Percentiles rank a stretch among this genome's conserved stretches.
phyloP scores from a whole-genome alignment of 352 stramenopile species.

The Ochromonadaceae sp. region DNA sequence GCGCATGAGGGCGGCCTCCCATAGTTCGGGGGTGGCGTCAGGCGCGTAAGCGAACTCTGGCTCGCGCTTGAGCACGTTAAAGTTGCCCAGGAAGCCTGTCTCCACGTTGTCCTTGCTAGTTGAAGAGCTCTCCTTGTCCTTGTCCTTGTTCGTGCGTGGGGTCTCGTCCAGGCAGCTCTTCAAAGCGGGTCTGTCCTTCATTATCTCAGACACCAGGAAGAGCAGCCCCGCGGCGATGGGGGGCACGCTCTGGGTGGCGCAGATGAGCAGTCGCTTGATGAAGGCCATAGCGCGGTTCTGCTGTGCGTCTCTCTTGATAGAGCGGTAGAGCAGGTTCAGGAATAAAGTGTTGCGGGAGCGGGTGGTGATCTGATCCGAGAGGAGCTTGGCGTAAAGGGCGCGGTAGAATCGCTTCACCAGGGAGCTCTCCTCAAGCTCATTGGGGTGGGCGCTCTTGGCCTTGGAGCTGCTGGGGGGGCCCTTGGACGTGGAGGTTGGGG shows the following conservation, averaged over 20 bases:
- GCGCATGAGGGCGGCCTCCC: conserved; percentile 73
- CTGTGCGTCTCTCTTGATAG: conserved; percentile 81
- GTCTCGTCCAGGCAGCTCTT: background rate
- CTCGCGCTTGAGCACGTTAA: conserved; percentile 45
- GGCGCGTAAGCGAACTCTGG: conserved; percentile 34
- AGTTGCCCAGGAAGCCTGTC: conserved; percentile 18
- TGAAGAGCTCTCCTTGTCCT: too few species aligned
- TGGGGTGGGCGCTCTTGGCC: conserved; percentile 22
- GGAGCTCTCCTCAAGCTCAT: conserved; percentile 13
- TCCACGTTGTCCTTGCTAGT: too few species aligned
- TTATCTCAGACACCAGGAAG: conserved; percentile 84
- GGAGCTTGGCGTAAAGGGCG: conserved; percentile 85
- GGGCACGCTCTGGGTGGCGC: conserved; percentile 50
- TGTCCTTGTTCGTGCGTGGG: too few species aligned
- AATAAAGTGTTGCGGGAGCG: conserved; percentile 88
- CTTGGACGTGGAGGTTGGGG: conserved; percentile 17
- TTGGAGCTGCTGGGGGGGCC: conserved; percentile 19
- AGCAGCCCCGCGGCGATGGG: conserved; percentile 74
- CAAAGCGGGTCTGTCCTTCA: background rate
- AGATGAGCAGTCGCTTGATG: conserved; percentile 67
- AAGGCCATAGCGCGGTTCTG: conserved; percentile 60
- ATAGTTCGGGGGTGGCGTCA: conserved; percentile 40
- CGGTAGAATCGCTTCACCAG: conserved; percentile 89
- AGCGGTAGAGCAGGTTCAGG: conserved; percentile 93
- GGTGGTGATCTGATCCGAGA: conserved; percentile 45